These are phyloP conservation scores for Talaromyces sp. DNA, from an alignment of 2,329 filamentous ascomycete species.

Conservation along the genomic window DNA sequence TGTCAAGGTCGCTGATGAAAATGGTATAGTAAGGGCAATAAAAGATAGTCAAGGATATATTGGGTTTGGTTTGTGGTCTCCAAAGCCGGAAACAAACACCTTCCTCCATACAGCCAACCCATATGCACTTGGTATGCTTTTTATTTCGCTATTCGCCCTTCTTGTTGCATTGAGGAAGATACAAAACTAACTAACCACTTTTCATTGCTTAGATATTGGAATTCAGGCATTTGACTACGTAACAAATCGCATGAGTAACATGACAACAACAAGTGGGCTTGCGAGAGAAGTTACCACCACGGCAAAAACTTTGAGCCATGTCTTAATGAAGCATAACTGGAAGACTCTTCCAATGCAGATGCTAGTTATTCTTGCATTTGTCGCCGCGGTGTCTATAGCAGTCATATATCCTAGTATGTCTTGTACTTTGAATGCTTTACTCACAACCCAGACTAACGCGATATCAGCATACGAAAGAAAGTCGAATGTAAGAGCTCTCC, in stretches of 20 bases:
- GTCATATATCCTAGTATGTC: conserved; percentile 1
- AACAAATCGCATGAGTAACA: conserved; percentile 3
- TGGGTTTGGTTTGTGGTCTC: conserved; percentile 1
- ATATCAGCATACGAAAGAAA: not conserved
- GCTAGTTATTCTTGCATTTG: conserved; percentile 1
- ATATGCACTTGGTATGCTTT: not conserved
- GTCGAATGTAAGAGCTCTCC: conserved; percentile 68
- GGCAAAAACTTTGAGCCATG: not conserved
- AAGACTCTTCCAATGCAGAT: conserved; percentile 3
- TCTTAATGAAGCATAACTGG: not conserved
- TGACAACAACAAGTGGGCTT: not conserved
- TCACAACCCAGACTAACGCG: not conserved
- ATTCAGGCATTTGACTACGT: not conserved
- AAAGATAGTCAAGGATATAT: not conserved
- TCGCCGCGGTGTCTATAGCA: conserved; percentile 1
- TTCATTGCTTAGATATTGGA: not conserved
- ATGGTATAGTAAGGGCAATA: not conserved
- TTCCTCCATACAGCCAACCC: not conserved
- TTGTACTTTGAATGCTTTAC: not conserved
- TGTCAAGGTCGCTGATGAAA: not conserved
- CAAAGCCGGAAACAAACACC: not conserved
- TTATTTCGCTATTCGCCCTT: not conserved
- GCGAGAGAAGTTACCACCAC: not conserved
- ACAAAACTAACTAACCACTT: not conserved
- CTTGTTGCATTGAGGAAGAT: not conserved